Evolutionary conservation across 768 basidiomycete genomes (phyloP).

Genomic region (Lepiota subincarnata): DNA sequence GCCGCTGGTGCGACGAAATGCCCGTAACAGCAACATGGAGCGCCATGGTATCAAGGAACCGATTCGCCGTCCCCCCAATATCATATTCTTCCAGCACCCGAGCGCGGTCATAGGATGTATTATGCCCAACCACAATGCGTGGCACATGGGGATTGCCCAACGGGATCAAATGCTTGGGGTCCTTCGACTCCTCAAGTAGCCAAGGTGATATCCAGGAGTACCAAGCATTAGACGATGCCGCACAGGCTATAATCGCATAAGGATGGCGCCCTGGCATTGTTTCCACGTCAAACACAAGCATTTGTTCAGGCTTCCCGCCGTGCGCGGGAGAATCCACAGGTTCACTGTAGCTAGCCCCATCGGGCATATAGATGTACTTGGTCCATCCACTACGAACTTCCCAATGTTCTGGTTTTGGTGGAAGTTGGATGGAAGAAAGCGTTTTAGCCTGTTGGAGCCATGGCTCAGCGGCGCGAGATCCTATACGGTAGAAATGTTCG

Average conservation of each 20-base stretch:
- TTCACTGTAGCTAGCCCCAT: conserved; percentile 77
- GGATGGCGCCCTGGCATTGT: conserved; percentile 81
- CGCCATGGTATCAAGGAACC: conserved; percentile 93
- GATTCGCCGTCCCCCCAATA: conserved; percentile 58
- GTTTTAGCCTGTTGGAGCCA: conserved; percentile 67
- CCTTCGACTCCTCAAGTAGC: conserved; percentile 60
- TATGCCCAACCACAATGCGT: conserved; percentile 85
- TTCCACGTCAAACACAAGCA: conserved; percentile 92
- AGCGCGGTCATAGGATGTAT: conserved; percentile 90
- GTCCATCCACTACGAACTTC: conserved; percentile 80
- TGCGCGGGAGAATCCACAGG: conserved; percentile 65
- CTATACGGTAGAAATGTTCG: conserved; percentile 87
- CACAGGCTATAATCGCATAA: conserved; percentile 86
- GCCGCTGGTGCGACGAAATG: conserved; percentile 91
- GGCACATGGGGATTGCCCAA: conserved; percentile 51
- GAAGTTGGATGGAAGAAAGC: conserved; percentile 50
- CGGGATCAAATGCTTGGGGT: conserved; percentile 68
- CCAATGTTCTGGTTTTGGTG: conserved; percentile 52
- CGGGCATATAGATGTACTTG: conserved; percentile 64
- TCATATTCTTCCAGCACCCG: conserved; percentile 82
- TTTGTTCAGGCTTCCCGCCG: conserved; percentile 58
- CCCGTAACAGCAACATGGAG: conserved; percentile 92
- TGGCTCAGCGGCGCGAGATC: conserved; percentile 63
- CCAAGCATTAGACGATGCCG: conserved; percentile 81
- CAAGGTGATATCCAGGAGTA: conserved; percentile 97